Conservation (phyloP, 2,329 filamentous ascomycete species). For the Cordyceps fumosorosea region DNA sequence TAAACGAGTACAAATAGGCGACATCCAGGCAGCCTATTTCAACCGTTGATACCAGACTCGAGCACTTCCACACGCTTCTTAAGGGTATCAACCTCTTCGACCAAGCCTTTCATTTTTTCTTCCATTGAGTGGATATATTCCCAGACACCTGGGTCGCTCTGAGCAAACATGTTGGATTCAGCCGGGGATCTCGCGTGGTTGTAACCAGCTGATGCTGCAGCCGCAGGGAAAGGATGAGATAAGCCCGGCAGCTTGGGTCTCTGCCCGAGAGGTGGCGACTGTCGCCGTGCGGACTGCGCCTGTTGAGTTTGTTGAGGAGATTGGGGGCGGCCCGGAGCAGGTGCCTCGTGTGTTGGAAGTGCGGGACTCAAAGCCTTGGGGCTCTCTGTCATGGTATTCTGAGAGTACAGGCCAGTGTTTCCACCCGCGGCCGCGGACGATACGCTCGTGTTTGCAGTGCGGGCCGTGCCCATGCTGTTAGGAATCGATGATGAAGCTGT, state of each 20-base stretch:
- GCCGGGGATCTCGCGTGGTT: conserved; percentile 32
- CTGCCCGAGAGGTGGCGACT: conserved; percentile 42
- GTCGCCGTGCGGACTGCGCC: conserved; percentile 48
- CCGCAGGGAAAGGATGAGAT: conserved; percentile 28
- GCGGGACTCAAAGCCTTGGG: conserved; percentile 77
- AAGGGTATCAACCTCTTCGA: conserved; percentile 27
- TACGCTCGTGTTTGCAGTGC: conserved; percentile 44
- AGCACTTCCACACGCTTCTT: conserved; percentile 29
- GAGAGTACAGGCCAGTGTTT: conserved; percentile 58
- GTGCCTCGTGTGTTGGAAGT: conserved; percentile 45
- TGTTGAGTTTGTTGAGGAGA: conserved; percentile 62
- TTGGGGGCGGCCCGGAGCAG: conserved; percentile 47
- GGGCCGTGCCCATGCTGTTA: conserved; percentile 34
- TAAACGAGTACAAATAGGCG: neutral
- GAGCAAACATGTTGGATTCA: conserved; percentile 60
- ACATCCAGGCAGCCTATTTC: neutral
- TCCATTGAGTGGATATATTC: conserved; percentile 66
- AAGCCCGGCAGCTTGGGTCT: conserved; percentile 32
- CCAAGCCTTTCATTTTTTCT: conserved; percentile 36
- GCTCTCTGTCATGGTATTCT: conserved; percentile 74
- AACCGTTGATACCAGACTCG: conserved; percentile 17
- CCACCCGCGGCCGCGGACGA: conserved; percentile 41
- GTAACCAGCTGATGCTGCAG: conserved; percentile 25
- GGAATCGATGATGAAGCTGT: conserved; percentile 44
- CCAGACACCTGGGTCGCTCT: conserved; percentile 59